Evolutionary conservation across 2,329 filamentous ascomycete species (phyloP), one percentile per base, ranked within the genome.

Genomic region (Albifimbria verrucaria): DNA sequence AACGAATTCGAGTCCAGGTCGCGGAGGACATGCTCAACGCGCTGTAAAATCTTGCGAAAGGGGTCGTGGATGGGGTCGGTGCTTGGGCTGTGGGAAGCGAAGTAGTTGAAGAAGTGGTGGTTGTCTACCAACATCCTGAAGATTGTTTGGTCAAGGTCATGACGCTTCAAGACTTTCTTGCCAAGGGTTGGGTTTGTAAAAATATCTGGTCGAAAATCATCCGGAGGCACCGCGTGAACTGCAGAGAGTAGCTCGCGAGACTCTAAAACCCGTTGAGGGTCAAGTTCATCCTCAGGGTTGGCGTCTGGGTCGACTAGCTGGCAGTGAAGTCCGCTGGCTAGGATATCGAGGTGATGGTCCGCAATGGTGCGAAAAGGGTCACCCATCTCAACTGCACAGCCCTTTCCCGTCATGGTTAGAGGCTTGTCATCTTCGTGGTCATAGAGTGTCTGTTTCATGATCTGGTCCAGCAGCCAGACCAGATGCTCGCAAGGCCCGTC

Each of bases 121-220:
- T 82, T 81, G 55, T 76, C 72, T 21, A 82, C 68, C 17, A 83
- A 70, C 67, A 83, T 80, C 49, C 76, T 76, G 55, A 80, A 76
- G 15, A 84, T 63, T 3, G 79, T 81, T 44, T 70, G 69, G 56
- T 79, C 77, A 1, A 82, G 68, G 53, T 82, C 78, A 48, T 71
- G 68, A 10, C 70, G 68, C 53, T 72, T 72, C 49, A 77, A 60
- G 10, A 74, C 64, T n/a, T 67, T 67, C 52, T 64, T 69, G 15
- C 66, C 66, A 2, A 51, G 53, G 3, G 59, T 54, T 17, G 63
- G 61, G 20, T 60, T 53, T 23, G 67, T 57, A 54, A 77, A 77
- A 45, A 81, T 71, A 25, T 81, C 79, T 2, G 71, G 72, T 2
- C 77, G 73, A 56, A 76, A 80, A 11, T 70, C 65, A 11, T 77